These are phyloP conservation scores for Pezicula rhizophila DNA, from an alignment of 2,329 filamentous ascomycete genomes.

Conservation along the genomic window DNA sequence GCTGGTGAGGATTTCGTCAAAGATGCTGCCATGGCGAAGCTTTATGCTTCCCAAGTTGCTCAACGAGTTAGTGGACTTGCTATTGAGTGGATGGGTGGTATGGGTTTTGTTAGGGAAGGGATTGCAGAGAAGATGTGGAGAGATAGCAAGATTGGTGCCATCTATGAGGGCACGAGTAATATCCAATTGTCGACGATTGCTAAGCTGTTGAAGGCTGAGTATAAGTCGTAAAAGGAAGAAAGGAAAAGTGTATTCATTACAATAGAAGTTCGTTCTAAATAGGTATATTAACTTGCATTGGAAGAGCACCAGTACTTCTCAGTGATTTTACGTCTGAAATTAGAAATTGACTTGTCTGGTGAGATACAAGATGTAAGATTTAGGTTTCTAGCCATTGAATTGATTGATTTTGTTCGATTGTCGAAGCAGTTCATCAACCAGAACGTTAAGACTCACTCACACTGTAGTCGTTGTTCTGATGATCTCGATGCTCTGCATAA, in stretches of 20 bases:
- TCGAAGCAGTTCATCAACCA: too few species aligned
- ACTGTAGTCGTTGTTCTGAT: too few species aligned
- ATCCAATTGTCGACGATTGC: slow-evolving; percentile 69
- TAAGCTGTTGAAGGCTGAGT: slow-evolving; percentile 63
- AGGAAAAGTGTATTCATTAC: too few species aligned
- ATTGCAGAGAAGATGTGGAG: slow-evolving; percentile 97
- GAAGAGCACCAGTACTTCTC: not conserved
- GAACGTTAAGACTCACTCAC: too few species aligned
- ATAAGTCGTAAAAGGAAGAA: slow-evolving; percentile 31
- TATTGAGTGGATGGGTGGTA: slow-evolving; percentile 96
- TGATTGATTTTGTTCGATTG: too few species aligned
- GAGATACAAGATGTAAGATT: too few species aligned
- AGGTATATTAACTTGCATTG: not conserved
- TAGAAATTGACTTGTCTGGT: too few species aligned
- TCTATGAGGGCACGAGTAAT: slow-evolving; percentile 88
- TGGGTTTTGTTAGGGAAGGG: slow-evolving; percentile 87
- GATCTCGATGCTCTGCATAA: not conserved
- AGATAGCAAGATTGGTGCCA: slow-evolving; percentile 97
- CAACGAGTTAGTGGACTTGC: slow-evolving; percentile 78
- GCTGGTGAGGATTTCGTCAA: slow-evolving; percentile 90
- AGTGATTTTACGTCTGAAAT: too few species aligned
- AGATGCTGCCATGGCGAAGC: slow-evolving; percentile 97
- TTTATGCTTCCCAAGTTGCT: slow-evolving; percentile 89
- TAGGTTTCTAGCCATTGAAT: too few species aligned
- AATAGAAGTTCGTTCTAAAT: not conserved